Percentiles rank a stretch among this genome's conserved stretches.
Evolutionary conservation across 495 filamentous ascomycete species (phyloP).

Genomic region (Cryomyces antarcticus): DNA sequence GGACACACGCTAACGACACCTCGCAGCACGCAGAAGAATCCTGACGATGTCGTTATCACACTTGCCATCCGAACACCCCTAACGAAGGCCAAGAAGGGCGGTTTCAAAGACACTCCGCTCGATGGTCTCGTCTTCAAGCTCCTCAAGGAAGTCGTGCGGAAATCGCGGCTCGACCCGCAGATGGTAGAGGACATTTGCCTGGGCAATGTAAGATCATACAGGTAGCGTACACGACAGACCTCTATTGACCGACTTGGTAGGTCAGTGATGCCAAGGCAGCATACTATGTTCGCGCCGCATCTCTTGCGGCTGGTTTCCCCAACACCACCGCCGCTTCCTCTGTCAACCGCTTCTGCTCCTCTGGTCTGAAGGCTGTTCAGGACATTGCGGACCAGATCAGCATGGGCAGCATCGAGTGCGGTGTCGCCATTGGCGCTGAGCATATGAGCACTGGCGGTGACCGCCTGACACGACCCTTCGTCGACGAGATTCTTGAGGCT

Average conservation of each 20-base stretch:
- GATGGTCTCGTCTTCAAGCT: constrained; percentile 69
- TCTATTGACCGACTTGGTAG: constrained; percentile 12
- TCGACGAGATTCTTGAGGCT: constrained; percentile 44
- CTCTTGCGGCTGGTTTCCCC: constrained; percentile 83
- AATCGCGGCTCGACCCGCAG: constrained; percentile 58
- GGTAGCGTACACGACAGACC: neutral
- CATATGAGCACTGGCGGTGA: constrained; percentile 60
- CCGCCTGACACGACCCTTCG: constrained; percentile 48
- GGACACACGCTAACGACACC: neutral
- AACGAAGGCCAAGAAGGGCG: constrained; percentile 64
- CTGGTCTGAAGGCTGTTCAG: constrained; percentile 83
- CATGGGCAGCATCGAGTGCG: constrained; percentile 62
- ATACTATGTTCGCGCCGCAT: constrained; percentile 74
- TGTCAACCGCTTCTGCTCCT: constrained; percentile 92
- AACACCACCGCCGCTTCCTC: constrained; percentile 64
- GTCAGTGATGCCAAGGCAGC: constrained; percentile 72
- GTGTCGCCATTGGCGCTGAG: constrained; percentile 76
- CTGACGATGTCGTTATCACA: constrained; percentile 91
- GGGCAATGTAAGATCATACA: constrained; percentile 48
- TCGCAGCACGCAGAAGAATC: constrained; percentile 69
- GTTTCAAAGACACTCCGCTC: constrained; percentile 85
- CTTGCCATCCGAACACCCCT: constrained; percentile 75
- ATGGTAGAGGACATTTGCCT: constrained; percentile 82
- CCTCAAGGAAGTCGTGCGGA: constrained; percentile 51
- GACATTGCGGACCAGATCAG: constrained; percentile 83